Evolutionary conservation across 1,284 basidiomycete species (phyloP).

Genomic region (Ceratorhiza oryzae-sativae): DNA sequence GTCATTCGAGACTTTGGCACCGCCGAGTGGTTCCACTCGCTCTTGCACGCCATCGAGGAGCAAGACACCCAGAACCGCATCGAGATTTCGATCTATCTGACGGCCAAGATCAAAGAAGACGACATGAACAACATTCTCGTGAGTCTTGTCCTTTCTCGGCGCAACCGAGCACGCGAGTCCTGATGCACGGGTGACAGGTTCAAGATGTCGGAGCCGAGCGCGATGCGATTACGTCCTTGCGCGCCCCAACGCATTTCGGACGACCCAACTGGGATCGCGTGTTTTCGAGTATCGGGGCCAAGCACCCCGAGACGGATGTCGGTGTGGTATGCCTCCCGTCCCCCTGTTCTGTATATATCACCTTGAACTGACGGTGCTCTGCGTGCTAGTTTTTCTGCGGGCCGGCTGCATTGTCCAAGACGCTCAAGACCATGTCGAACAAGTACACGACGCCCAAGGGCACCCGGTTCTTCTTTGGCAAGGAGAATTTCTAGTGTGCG

Average conservation of each 20-base stretch:
- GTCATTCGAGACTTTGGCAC: conserved; percentile 86
- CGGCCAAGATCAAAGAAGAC: conserved; percentile 84
- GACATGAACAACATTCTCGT: conserved; percentile 90
- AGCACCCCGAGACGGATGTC: conserved; percentile 83
- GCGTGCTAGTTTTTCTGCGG: conserved; percentile 92
- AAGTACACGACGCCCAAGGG: conserved; percentile 83
- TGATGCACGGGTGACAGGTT: conserved; percentile 50
- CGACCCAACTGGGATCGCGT: conserved; percentile 91
- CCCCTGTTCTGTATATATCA: conserved; percentile 48
- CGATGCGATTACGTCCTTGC: conserved; percentile 83
- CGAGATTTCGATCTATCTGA: conserved; percentile 91
- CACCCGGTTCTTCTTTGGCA: conserved; percentile 88
- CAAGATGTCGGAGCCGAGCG: conserved; percentile 88
- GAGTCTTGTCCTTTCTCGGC: conserved; percentile 46
- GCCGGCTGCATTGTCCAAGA: conserved; percentile 69
- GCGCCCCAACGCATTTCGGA: conserved; percentile 92
- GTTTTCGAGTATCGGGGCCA: conserved; percentile 75
- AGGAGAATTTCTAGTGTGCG: conserved; percentile 55
- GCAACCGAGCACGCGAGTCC: conserved; percentile 17
- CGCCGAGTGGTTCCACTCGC: conserved; percentile 93
- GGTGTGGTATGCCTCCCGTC: conserved; percentile 70
- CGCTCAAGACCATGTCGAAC: conserved; percentile 79
- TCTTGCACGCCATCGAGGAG: conserved; percentile 88
- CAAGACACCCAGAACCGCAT: conserved; percentile 83
- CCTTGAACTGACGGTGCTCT: conserved; percentile 45